phyloP scores from a whole-genome alignment of 352 stramenopile genomes.

The Phytophthora quininea region DNA sequence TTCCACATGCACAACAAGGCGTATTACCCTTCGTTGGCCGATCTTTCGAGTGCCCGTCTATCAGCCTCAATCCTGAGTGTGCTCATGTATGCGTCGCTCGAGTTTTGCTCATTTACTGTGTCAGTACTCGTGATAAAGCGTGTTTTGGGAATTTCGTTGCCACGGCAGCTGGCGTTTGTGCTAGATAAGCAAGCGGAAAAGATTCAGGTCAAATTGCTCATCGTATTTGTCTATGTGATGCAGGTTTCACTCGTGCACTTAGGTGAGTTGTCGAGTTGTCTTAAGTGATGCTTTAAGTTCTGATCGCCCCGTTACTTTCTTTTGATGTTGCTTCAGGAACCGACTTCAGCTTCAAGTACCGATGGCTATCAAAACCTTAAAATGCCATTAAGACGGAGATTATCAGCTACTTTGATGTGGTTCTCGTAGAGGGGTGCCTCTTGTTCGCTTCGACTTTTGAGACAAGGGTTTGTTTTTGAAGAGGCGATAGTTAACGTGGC shows the following conservation, averaged over 20 bases:
- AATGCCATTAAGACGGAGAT: too few species aligned
- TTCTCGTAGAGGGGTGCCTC: too few species aligned
- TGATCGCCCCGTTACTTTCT: background rate
- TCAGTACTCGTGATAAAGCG: conserved; percentile 3
- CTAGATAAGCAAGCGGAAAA: conserved; percentile 22
- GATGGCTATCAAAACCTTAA: background rate
- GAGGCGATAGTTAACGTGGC: too few species aligned
- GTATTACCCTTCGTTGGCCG: conserved; percentile 13
- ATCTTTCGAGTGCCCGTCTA: background rate
- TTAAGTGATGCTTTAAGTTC: background rate
- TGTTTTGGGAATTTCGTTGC: conserved; percentile 16
- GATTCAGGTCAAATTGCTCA: conserved; percentile 29
- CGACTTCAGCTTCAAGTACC: conserved; percentile 2
- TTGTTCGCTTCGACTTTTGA: too few species aligned
- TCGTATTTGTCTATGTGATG: conserved; percentile 32
- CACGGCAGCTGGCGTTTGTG: conserved; percentile 35
- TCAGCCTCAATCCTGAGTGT: conserved; percentile 11
- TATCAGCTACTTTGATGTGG: too few species aligned
- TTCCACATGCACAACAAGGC: conserved; percentile 20
- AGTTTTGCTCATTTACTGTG: conserved; percentile 9
- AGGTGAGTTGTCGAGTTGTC: conserved; percentile 13
- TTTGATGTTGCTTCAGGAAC: background rate
- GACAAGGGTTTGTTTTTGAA: too few species aligned
- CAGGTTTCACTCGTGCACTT: conserved; percentile 21
- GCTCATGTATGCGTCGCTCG: conserved; percentile 12